A percentile compares a stretch with the other conserved stretches of the same genome.
These are phyloP conservation scores for Gryganskiella cystojenkinii DNA, from an alignment of 192 early-diverging fungal genomes.

Conservation along the genomic window DNA sequence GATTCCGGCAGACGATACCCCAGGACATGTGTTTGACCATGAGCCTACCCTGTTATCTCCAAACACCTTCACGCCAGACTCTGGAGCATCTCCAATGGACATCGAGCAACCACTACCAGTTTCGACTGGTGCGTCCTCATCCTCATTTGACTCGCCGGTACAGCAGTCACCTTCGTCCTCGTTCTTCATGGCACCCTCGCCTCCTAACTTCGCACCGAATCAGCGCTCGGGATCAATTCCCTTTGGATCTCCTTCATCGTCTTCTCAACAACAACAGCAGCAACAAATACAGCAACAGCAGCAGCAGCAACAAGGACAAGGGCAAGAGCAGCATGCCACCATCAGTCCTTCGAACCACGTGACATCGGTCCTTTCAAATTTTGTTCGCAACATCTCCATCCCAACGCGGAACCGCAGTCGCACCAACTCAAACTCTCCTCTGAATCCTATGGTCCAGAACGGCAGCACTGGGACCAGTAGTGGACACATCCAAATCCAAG, in stretches of 20 bases:
- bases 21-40: no score
- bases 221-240: constrained; percentile 1
- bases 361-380: constrained; percentile 24
- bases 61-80: constrained; percentile 4
- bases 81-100: constrained; percentile 13
- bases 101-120: constrained; percentile 2
- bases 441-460: constrained; percentile 27
- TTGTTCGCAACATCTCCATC: constrained; percentile 36
- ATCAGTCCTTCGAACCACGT: constrained; percentile 27
- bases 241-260: constrained; percentile 13
- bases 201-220: constrained; percentile 12
- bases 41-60: neutral
- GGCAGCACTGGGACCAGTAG: neutral
- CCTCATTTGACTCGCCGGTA: constrained; percentile 3
- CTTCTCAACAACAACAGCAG: neutral
- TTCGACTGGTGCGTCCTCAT: neutral
- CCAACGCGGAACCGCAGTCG: constrained; percentile 28
- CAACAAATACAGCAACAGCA: neutral
- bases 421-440: constrained; percentile 40
- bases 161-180: constrained; percentile 40
- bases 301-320: neutral
- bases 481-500: neutral
- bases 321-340: neutral
- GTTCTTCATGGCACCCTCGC: constrained; percentile 40
- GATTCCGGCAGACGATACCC: no score